A percentile compares a stretch with the other conserved stretches of the same genome.
These are phyloP conservation scores for Dendrocalamus sinicus DNA, from an alignment of 176 grass and related monocot genomes.

Conservation along the genomic window DNA sequence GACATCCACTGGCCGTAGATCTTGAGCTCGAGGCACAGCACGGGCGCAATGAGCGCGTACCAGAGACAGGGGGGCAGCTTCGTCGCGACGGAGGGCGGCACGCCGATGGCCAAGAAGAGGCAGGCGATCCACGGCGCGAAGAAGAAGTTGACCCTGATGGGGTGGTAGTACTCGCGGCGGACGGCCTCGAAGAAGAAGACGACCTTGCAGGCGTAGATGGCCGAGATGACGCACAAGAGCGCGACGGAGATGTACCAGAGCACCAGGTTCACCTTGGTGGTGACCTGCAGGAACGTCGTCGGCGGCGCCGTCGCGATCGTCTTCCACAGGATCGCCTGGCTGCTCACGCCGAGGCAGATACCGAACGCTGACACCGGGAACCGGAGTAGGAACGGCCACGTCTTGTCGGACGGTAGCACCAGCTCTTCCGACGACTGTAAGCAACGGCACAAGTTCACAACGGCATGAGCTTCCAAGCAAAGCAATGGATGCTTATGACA, in stretches of 20 bases:
- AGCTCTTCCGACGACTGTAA: slow-evolving; percentile 68
- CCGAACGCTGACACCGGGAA: slow-evolving; percentile 85
- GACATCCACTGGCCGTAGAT: slow-evolving; percentile 99
- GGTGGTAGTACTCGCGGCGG: slow-evolving; percentile 87
- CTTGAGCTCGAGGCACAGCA: slow-evolving; percentile 82
- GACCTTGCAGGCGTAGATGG: slow-evolving; percentile 66
- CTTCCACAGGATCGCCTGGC: slow-evolving; percentile 96
- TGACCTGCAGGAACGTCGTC: slow-evolving; percentile 68
- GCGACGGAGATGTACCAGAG: slow-evolving; percentile 73
- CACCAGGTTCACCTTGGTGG: slow-evolving; percentile 60
- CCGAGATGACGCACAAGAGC: slow-evolving; percentile 48
- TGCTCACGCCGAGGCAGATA: slow-evolving; percentile 87
- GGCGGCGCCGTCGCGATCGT: slow-evolving; percentile 67
- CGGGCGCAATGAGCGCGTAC: slow-evolving; percentile 86
- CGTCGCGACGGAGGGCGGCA: slow-evolving; percentile 48
- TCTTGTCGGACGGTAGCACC: slow-evolving; percentile 74
- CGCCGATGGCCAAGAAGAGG: slow-evolving; percentile 72
- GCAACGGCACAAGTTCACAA: not conserved
- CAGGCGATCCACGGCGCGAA: slow-evolving; percentile 90
- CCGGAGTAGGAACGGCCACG: slow-evolving; percentile 91
- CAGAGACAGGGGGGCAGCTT: slow-evolving; percentile 56
- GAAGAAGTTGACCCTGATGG: slow-evolving; percentile 92
- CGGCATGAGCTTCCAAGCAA: not conserved
- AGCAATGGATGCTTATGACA: not conserved
- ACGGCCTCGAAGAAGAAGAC: slow-evolving; percentile 90